Percentiles rank a stretch among this genome's conserved stretches.
Evolutionary conservation across 305 asterid species (phyloP).

Genomic region (Solanum hybrid): DNA sequence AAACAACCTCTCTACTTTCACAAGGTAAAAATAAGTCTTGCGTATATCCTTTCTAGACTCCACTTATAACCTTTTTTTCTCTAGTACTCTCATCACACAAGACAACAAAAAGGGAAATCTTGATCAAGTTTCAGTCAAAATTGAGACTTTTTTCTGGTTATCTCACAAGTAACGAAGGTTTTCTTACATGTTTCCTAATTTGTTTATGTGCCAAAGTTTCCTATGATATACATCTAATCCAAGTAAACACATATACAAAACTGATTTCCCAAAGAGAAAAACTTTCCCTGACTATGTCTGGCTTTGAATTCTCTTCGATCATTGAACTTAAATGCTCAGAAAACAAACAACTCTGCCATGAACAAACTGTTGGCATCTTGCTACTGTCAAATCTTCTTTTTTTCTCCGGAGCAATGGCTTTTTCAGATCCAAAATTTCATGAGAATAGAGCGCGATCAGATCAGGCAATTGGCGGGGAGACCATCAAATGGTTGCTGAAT

Average conservation of each 20-base stretch:
- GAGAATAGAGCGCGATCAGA: not conserved
- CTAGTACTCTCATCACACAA: not conserved
- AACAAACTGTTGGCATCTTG: not conserved
- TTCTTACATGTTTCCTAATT: not conserved
- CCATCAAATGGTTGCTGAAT: not conserved
- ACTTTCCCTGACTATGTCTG: not conserved
- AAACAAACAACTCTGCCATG: not conserved
- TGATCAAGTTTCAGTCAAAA: not conserved
- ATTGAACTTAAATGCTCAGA: not conserved
- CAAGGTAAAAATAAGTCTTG: not conserved
- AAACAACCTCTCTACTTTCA: not conserved
- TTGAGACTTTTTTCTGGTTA: not conserved
- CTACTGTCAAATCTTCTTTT: not conserved
- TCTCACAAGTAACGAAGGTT: not conserved
- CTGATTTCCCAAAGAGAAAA: not conserved
- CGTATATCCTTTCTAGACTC: not conserved
- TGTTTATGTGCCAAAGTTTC: not conserved
- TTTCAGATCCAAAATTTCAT: not conserved
- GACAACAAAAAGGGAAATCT: not conserved
- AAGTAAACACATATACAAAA: not conserved
- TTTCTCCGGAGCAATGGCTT: not conserved
- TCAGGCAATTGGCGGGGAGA: not conserved
- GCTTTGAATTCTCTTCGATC: not conserved
- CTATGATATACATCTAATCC: not conserved
- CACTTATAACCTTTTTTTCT: not conserved